Base-by-base conservation (phyloP, 768 basidiomycete genomes). In the Porpolomopsis calyptriformis region DNA sequence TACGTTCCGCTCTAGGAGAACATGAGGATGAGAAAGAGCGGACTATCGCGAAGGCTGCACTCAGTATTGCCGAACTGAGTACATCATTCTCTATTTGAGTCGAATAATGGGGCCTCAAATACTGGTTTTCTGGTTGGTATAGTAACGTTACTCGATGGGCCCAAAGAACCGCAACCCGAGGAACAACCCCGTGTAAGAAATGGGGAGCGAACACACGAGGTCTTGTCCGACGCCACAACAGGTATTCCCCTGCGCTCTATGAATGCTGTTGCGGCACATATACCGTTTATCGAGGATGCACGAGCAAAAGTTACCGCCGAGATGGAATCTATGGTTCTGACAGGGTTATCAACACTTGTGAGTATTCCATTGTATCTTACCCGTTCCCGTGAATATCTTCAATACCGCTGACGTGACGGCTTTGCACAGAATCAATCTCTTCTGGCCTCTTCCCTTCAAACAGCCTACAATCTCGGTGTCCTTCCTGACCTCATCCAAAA, bases 401-500 rank as follows among this genome's bases (percentile, higher is more conserved):
- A n/a, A 26, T 14, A 29, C 31, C 20, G 8, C 11, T 31, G 12
- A 33, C 29, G 6, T 48, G 45, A 44, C 35, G 53, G 26, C 20
- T 40, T 40, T 23, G 47, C 46, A 31, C 52, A 96, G 92, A 86
- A 98, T 56, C 91, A 89, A 64, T 79, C 90, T 1, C 64, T 94
- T 14, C 73, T 99, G 1, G 90, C 93, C 0, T 92, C 90, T 1
- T 90, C 94, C 0, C 72, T 99, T 10, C 96, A 98, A 69, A 97
- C 91, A 1, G 92, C 94, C 3, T 86, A 90, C 63, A 99, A 97
- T 59, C 76, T 99, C 11, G 74, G 84, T 23, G 76, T 87, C 12
- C 71, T 99, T 9, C 87, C 94, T 0, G 74, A 78, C 20, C 74
- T 97, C 4, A 86, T 97, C 3, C 78, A 83, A 47, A 76, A 77